phyloP scores from a whole-genome alignment of 768 basidiomycete species.

The Kwoniella sp. region DNA sequence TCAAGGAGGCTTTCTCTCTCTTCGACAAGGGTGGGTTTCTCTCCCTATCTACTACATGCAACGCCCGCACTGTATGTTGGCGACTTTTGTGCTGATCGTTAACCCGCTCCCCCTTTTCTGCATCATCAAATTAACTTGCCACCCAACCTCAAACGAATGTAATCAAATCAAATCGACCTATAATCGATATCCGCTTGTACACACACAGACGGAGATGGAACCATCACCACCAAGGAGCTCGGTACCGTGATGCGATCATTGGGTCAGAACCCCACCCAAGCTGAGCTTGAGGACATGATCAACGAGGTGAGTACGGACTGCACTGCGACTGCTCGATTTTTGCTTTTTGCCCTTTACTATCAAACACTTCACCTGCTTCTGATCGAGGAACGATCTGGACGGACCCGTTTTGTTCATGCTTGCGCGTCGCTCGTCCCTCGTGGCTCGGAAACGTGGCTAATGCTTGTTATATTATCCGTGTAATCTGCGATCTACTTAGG shows the following conservation, averaged over 20 bases:
- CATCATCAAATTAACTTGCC: too few relatives aligned
- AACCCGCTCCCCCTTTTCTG: too few relatives aligned
- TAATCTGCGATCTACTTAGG: constrained; percentile 56
- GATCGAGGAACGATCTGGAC: too few relatives aligned
- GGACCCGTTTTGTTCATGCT: too few relatives aligned
- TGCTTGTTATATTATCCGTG: too few relatives aligned
- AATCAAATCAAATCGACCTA: too few relatives aligned
- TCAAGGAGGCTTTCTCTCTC: constrained; percentile 98
- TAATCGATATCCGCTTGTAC: too few relatives aligned
- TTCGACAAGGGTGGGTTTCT: constrained; percentile 82
- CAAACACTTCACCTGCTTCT: background rate
- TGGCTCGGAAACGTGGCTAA: too few relatives aligned
- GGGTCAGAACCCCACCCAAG: constrained; percentile 89
- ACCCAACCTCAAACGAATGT: too few relatives aligned
- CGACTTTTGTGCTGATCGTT: constrained; percentile 7
- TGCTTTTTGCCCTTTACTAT: background rate
- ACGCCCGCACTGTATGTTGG: too few relatives aligned
- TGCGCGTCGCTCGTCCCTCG: background rate
- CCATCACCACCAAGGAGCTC: constrained; percentile 85
- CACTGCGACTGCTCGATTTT: background rate
- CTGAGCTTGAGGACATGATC: constrained; percentile 92
- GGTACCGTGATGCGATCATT: constrained; percentile 92
- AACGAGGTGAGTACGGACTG: constrained; percentile 63
- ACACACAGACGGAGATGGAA: constrained; percentile 78
- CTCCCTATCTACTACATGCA: background rate